Evolutionary conservation across 2,329 filamentous ascomycete species (phyloP).

Genomic region (Coleophoma cylindrospora): DNA sequence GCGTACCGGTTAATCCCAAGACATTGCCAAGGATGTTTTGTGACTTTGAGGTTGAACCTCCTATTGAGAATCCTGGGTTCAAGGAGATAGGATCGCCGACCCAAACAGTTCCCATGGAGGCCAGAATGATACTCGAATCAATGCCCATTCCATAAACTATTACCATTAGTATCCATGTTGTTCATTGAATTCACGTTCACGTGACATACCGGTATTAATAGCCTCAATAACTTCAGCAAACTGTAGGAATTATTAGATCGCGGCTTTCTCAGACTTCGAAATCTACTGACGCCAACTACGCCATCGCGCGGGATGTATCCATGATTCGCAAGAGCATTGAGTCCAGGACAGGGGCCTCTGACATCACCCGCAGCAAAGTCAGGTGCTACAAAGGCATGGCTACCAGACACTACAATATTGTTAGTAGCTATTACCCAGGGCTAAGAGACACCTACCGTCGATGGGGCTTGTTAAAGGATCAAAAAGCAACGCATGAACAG

Average conservation of each 20-base stretch:
- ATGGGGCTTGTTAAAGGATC: slow-evolving; percentile 6
- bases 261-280: slow-evolving; percentile 23
- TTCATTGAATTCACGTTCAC: background rate
- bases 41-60: slow-evolving; percentile 15
- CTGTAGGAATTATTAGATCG: slow-evolving; percentile 12
- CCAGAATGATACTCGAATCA: slow-evolving; percentile 33
- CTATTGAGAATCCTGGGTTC: slow-evolving; percentile 38
- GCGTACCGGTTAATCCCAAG: slow-evolving; percentile 33
- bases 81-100: slow-evolving; percentile 37
- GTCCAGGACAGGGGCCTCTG: slow-evolving; percentile 33
- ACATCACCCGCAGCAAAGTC: slow-evolving; percentile 28
- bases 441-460: slow-evolving; percentile 3
- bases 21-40: slow-evolving; percentile 18
- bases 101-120: slow-evolving; percentile 37
- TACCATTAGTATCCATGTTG: slow-evolving; percentile 1
- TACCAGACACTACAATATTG: slow-evolving; percentile 22
- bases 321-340: slow-evolving; percentile 38
- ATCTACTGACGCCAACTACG: slow-evolving; percentile 20
- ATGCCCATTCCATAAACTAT: slow-evolving; percentile 39
- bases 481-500: background rate
- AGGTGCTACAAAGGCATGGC: slow-evolving; percentile 29
- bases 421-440: no score
- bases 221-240: slow-evolving; percentile 22
- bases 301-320: slow-evolving; percentile 35
- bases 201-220: slow-evolving; percentile 24